Evolutionary conservation across 176 grass and related monocot species (phyloP), one percentile per base, ranked within the genome.

Genomic region (Oryza longistaminata): DNA sequence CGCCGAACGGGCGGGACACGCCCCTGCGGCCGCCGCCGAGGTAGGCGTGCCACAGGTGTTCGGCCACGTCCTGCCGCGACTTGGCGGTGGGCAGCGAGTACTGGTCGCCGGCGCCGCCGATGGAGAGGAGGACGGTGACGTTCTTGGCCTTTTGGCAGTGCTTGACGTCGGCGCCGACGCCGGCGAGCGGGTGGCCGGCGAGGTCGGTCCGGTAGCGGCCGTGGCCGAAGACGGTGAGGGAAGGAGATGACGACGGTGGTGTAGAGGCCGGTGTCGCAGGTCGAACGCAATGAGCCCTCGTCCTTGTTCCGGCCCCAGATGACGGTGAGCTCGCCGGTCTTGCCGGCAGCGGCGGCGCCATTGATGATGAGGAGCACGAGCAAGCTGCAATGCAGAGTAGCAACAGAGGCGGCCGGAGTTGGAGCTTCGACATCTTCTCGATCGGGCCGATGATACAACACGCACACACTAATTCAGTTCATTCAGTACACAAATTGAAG

Each of bases 11-110:
- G 14, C 73, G 46, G 46, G 0, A 10, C 5, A 58, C 16, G 22
- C 48, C 73, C 15, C 26, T 55, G 11, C 21, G 2, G 83, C 33
- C 42, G 15, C 73, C 83, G 3, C 83, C 83, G 65, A 85, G 55
- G 83, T 85, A 77, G 48, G 83, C 19, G 73, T 85, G 68, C 73
- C 73, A 84, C 14, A 84, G 82, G 82, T 84, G 46, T 64, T 76
- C 64, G 73, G 76, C 75, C 45, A 76, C 73, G 82, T 68, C 64
- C 1, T 76, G 64, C 0, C 64, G 73, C 0, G 33, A 53, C 6
- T 35, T 64, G 62, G 75, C 40, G 8, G 82, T 55, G 0, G 64
- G 64, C 9, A 84, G 64, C 2, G 64, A 53, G 73, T 84, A 84
- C 21, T 48, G 62, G 9, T 29, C 14, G 29, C 44, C 68, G 50